A percentile compares a stretch with the other conserved stretches of the same genome.
Conservation (phyloP, 1,139 yeast species). For the Geotrichum phurueaensis region DNA sequence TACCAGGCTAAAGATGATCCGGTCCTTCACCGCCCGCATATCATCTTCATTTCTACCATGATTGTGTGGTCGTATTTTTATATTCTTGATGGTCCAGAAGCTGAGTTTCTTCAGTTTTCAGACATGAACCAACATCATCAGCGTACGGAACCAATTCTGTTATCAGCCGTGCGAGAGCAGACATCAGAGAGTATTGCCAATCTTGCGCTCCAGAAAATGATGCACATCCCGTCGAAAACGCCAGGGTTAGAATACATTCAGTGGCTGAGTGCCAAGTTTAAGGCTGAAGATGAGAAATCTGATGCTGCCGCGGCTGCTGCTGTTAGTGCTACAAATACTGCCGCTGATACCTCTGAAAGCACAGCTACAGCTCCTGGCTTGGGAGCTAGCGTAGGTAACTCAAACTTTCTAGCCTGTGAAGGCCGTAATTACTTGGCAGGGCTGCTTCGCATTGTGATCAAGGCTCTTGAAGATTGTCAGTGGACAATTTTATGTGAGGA, state of each 20-base stretch:
- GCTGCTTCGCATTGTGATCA: constrained; percentile 29
- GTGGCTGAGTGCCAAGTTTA: constrained; percentile 4
- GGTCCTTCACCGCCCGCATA: constrained; percentile 50
- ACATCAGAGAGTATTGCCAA: not conserved
- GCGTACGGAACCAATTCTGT: not conserved
- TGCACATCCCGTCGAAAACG: not conserved
- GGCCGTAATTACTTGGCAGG: constrained; percentile 30
- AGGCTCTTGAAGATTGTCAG: constrained; percentile 26
- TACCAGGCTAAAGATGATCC: constrained; percentile 48
- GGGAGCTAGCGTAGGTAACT: not conserved
- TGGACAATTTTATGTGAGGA: constrained; percentile 34
- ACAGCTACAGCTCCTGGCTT: not conserved
- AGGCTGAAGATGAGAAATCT: not conserved
- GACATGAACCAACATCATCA: not conserved
- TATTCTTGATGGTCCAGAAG: constrained; percentile 52
- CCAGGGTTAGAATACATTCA: constrained; percentile 5
- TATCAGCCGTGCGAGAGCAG: not conserved
- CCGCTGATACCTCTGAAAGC: not conserved
- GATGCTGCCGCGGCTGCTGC: not conserved
- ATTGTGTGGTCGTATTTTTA: constrained; percentile 56
- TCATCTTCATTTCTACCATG: constrained; percentile 47
- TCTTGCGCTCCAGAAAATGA: not conserved
- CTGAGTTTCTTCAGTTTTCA: constrained; percentile 20
- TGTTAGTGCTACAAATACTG: not conserved
- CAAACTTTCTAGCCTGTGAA: constrained; percentile 19